Evolutionary conservation across 257 asterid species (phyloP).

Genomic region (Solanum gracilifrons): DNA sequence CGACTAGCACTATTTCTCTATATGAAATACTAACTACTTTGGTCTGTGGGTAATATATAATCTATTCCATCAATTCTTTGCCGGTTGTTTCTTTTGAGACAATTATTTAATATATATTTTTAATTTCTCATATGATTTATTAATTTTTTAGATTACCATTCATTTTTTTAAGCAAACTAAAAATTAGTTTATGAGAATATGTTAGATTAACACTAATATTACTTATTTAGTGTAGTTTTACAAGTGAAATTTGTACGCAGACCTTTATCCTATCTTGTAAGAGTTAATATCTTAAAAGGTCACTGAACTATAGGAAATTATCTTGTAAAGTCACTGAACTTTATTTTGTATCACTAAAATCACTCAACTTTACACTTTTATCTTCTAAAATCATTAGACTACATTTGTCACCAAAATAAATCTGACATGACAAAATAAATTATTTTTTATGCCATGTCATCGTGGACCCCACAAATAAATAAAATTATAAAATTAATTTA

Average conservation of each 20-base stretch:
- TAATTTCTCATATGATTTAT: neutral
- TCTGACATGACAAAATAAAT: no score
- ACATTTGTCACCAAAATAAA: no score
- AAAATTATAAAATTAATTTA: no score
- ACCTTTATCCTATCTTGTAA: fast-evolving
- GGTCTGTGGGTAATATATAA: neutral
- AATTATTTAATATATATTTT: neutral
- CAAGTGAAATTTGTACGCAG: neutral
- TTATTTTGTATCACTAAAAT: no score
- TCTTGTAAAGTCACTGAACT: no score
- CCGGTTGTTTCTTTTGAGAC: neutral
- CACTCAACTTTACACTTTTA: no score
- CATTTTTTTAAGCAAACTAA: neutral
- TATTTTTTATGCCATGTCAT: no score
- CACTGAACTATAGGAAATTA: no score
- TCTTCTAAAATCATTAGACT: no score
- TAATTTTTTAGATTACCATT: neutral
- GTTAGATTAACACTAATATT: neutral
- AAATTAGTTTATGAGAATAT: neutral
- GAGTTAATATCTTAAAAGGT: no score
- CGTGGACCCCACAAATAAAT: no score
- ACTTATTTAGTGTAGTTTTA: no score
- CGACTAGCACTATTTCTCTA: neutral
- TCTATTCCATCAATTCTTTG: neutral
- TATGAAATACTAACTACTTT: neutral